Evolutionary conservation across 2,329 filamentous ascomycete genomes (phyloP), one percentile per base, ranked within the genome.

Genomic region (Clonostachys chloroleuca): DNA sequence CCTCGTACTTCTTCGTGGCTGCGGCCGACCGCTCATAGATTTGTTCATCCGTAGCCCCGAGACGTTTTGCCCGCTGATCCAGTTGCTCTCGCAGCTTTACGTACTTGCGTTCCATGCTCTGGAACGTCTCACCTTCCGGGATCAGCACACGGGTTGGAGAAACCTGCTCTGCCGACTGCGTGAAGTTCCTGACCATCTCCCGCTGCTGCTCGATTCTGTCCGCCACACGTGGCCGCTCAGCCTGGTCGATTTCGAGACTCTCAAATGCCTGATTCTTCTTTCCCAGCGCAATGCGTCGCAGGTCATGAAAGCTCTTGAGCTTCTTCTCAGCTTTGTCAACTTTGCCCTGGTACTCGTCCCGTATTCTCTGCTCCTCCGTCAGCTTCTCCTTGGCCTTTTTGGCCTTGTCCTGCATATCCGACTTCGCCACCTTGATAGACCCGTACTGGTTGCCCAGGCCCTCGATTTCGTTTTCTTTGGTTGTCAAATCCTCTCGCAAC

Each of bases 41-140:
- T 55, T 89, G 70, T 51, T 86, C 72, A 45, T 87, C 82, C 17
- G 78, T 74, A 45, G 78, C 84, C 20, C 87, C 86, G 42, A 83
- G 66, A 56, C 75, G 72, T 44, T 70, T 67, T 48, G 81, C 75
- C 46, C 80, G 75, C 50, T 74, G 73, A 16, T 72, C 63, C n/a
- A 90, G 66, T 57, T 87, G 81, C 41, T 74, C 70, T 34, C 67
- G 63, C 13, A 91, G 66, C 36, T 74, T 76, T 2, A 75, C 56
- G 49, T 78, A 77, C 58, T 81, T 78, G 46, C 65, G 69, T 52
- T 77, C 70, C 17, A 85, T 71, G 47, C 74, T 83, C 12, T 67
- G 60, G 40, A 76, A 63, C 0, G 83, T 89, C 59, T 89, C 84
- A 6, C 78, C 81, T 46, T 81, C 75, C 5, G 82, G 77, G 35